A percentile compares a stretch with the other conserved stretches of the same genome.
Evolutionary conservation across 306 rosid species (phyloP).

Genomic region (Sicyos baderoa): DNA sequence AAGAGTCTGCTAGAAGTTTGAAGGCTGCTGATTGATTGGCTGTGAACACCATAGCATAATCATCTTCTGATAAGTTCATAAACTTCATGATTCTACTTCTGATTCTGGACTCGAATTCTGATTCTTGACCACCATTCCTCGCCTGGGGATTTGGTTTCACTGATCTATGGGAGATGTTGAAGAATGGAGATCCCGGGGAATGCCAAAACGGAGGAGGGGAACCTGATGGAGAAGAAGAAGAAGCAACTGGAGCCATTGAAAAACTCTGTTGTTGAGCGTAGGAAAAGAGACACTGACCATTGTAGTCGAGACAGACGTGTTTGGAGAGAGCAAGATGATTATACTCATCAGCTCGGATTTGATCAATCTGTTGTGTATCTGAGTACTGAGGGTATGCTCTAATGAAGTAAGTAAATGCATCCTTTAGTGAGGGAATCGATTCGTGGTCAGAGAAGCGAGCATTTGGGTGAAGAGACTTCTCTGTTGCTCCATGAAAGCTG

Average conservation of each 20-base stretch:
- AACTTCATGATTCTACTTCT: slow-evolving; percentile 58
- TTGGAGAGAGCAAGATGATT: slow-evolving; percentile 50
- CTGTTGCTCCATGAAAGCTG: slow-evolving; percentile 34
- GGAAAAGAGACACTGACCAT: slow-evolving; percentile 76
- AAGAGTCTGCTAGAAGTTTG: slow-evolving; percentile 59
- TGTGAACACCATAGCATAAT: slow-evolving; percentile 62
- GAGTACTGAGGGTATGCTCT: slow-evolving; percentile 44
- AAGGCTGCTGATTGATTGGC: slow-evolving; percentile 70
- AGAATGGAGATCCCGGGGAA: slow-evolving; percentile 33
- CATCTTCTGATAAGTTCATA: slow-evolving; percentile 60
- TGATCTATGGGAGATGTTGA: slow-evolving; percentile 44
- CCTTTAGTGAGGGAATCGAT: slow-evolving; percentile 53
- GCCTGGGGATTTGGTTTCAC: slow-evolving; percentile 55
- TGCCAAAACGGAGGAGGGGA: slow-evolving; percentile 19
- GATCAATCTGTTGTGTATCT: slow-evolving; percentile 36
- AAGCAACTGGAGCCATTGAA: slow-evolving; percentile 22
- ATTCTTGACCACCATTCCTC: slow-evolving; percentile 41
- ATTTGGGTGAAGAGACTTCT: slow-evolving; percentile 43
- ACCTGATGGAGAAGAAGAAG: slow-evolving; percentile 28
- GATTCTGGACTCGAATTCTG: slow-evolving; percentile 46
- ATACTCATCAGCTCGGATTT: slow-evolving; percentile 52
- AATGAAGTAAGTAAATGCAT: slow-evolving; percentile 42
- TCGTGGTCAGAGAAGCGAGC: slow-evolving; percentile 67
- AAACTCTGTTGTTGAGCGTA: slow-evolving; percentile 32
- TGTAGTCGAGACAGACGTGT: slow-evolving; percentile 62